Evolutionary conservation across 345 rosid genomes (phyloP).

Genomic region (Lepidium sativum): DNA sequence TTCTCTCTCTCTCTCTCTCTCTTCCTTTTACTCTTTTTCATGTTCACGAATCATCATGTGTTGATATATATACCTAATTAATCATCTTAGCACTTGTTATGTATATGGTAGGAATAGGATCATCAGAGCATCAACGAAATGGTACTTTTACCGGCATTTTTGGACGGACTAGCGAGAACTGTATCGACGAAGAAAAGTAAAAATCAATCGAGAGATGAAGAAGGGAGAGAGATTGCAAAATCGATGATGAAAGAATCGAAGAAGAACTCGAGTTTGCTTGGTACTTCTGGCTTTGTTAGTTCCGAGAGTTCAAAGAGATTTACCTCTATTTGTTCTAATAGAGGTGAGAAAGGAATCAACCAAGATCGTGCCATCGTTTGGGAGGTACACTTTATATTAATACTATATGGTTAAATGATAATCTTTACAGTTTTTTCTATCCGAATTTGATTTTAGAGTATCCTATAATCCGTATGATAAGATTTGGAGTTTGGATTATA

Average conservation of each 20-base stretch:
- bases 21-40: not conserved
- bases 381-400: conserved; percentile 47
- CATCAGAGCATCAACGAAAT: conserved; percentile 14
- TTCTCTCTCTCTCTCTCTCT: too few relatives aligned
- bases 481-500: too few relatives aligned
- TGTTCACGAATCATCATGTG: conserved; percentile 3
- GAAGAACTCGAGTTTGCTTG: conserved; percentile 51
- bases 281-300: conserved; percentile 47
- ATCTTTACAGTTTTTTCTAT: too few relatives aligned
- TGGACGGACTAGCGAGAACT: conserved; percentile 55
- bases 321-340: conserved; percentile 63
- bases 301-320: conserved; percentile 39
- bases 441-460: too few relatives aligned
- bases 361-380: conserved; percentile 75
- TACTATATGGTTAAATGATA: not conserved
- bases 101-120: conserved; percentile 14
- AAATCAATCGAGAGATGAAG: conserved; percentile 16
- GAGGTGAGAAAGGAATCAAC: conserved; percentile 76
- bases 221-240: conserved; percentile 60
- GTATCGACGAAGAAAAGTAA: conserved; percentile 55
- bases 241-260: conserved; percentile 57
- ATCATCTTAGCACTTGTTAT: not conserved
- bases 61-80: not conserved
- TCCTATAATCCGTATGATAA: too few relatives aligned
- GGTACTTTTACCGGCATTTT: conserved; percentile 52